Percentiles rank a stretch among this genome's conserved stretches.
Conservation (phyloP, 1,284 basidiomycete genomes). For the Porogramme epimiltina region DNA sequence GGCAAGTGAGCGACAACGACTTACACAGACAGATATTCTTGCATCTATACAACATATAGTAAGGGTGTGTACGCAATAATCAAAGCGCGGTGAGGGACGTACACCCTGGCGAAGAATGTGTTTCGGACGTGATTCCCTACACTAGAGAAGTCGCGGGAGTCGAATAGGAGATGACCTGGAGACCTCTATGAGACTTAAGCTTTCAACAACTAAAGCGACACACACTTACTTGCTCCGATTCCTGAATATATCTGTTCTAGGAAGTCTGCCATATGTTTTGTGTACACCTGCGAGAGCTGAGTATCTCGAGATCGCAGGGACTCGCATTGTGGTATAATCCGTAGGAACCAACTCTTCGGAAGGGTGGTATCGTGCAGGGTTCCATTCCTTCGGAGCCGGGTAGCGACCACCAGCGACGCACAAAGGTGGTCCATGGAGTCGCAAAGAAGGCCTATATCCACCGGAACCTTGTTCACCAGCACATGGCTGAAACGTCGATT, state of each 20-base stretch:
- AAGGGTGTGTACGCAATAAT: background rate
- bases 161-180: conserved; percentile 30
- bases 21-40: conserved; percentile 38
- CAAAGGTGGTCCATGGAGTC: conserved; percentile 45
- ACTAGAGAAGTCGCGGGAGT: conserved; percentile 25
- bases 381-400: conserved; percentile 22
- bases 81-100: conserved; percentile 21
- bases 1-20: conserved; percentile 22
- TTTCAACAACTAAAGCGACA: background rate
- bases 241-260: conserved; percentile 37
- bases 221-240: conserved; percentile 14
- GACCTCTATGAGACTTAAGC: background rate
- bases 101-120: conserved; percentile 44
- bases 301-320: conserved; percentile 1
- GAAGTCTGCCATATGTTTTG: conserved; percentile 27
- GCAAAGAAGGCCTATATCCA: conserved; percentile 46
- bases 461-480: conserved; percentile 30
- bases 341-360: conserved; percentile 49
- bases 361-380: conserved; percentile 46
- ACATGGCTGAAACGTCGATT: no score
- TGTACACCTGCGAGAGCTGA: conserved; percentile 21
- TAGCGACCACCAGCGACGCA: conserved; percentile 34
- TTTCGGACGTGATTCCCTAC: conserved; percentile 26
- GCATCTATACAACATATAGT: conserved; percentile 31
- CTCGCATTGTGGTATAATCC: conserved; percentile 17